Evolutionary conservation across 2,329 filamentous ascomycete species (phyloP).

Genomic region (Sarocladiaceae sp.): DNA sequence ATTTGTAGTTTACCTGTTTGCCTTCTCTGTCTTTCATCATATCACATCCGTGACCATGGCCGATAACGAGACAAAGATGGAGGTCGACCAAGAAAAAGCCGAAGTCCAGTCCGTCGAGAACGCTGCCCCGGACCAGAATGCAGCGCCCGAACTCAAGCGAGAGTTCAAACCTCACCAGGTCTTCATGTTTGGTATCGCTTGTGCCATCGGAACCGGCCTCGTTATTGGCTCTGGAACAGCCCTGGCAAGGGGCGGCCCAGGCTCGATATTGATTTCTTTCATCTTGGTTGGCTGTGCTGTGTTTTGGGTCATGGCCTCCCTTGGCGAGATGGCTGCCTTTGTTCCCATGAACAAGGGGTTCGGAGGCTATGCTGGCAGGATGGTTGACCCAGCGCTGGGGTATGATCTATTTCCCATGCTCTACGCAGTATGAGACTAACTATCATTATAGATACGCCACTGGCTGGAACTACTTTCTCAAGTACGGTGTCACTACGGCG

Average conservation of each 20-base stretch:
- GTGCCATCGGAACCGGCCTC: constrained; percentile 33
- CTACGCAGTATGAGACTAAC: background rate
- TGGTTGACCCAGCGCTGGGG: constrained; percentile 25
- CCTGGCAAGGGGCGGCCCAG: constrained; percentile 40
- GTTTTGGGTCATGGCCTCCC: constrained; percentile 47
- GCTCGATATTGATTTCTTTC: constrained; percentile 31
- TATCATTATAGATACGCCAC: constrained; percentile 28
- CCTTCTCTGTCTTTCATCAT: too few species aligned
- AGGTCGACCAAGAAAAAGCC: too few species aligned
- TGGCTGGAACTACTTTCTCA: constrained; percentile 42
- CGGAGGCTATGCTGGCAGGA: constrained; percentile 21
- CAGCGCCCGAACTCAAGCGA: constrained; percentile 11
- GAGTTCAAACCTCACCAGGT: constrained; percentile 23
- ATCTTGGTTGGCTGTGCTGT: constrained; percentile 40
- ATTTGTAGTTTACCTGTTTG: too few species aligned
- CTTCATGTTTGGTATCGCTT: constrained; percentile 32
- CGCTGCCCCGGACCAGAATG: too few species aligned
- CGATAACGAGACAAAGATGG: too few species aligned
- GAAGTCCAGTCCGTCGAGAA: too few species aligned
- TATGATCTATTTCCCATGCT: constrained; percentile 11
- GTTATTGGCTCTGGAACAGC: constrained; percentile 46
- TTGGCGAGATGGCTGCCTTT: constrained; percentile 27
- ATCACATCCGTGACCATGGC: too few species aligned
- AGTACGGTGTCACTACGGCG: constrained; percentile 31
- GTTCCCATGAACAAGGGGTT: constrained; percentile 23